Conservation (phyloP, 2,329 filamentous ascomycete genomes). For the Pestalotiopsis sp. region DNA sequence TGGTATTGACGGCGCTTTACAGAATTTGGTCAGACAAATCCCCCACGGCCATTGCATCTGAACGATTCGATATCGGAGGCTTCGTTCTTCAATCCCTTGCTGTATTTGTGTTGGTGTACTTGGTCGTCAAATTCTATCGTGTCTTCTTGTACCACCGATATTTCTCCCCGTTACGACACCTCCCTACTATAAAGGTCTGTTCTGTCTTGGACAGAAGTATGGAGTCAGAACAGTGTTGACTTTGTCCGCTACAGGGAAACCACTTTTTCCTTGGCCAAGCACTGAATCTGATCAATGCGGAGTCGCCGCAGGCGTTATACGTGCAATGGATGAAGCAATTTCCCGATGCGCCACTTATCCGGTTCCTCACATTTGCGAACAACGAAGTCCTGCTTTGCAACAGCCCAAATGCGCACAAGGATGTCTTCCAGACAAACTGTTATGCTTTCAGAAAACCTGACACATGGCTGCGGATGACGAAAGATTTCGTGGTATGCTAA, state of each 20-base stretch:
- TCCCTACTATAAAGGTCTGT: constrained; percentile 21
- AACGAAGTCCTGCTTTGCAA: constrained; percentile 28
- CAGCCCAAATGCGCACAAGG: constrained; percentile 23
- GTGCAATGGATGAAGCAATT: constrained; percentile 26
- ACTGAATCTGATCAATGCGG: constrained; percentile 19
- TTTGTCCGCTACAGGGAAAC: constrained; percentile 17
- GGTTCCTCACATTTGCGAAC: constrained; percentile 29
- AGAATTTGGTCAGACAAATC: neutral
- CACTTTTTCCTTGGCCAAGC: constrained; percentile 25
- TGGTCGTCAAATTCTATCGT: constrained; percentile 15
- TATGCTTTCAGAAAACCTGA: constrained; percentile 3
- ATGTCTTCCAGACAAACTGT: constrained; percentile 32
- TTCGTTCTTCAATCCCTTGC: neutral
- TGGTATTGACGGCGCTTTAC: neutral
- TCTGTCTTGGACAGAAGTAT: neutral
- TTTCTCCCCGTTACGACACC: constrained; percentile 20
- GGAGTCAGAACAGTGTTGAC: neutral
- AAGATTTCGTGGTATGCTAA: constrained; percentile 21
- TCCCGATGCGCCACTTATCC: constrained; percentile 29
- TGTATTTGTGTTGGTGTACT: constrained; percentile 18
- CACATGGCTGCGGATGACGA: constrained; percentile 25
- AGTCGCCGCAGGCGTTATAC: constrained; percentile 20
- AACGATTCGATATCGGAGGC: neutral
- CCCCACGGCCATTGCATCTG: neutral
- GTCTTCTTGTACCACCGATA: constrained; percentile 21